Percentiles rank a stretch among this genome's conserved stretches.
Evolutionary conservation across 257 asterid genomes (phyloP).

Genomic region (Datura wrightii): DNA sequence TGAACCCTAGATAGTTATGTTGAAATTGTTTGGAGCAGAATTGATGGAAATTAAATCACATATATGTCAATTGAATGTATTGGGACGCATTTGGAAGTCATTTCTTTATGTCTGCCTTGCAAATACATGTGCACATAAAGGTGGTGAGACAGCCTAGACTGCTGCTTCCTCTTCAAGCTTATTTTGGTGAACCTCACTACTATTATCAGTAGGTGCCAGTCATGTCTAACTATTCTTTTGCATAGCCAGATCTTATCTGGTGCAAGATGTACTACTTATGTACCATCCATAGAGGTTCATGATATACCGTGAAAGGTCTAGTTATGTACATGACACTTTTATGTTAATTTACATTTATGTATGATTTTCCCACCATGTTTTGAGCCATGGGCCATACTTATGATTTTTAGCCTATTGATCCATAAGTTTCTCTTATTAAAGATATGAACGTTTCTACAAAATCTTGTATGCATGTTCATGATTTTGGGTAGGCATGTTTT

Average conservation of each 20-base stretch:
- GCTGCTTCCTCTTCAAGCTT: neutral
- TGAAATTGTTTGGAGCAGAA: neutral
- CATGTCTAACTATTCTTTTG: neutral
- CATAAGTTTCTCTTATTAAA: neutral
- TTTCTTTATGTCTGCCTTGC: neutral
- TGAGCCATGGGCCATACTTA: neutral
- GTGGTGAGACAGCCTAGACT: neutral
- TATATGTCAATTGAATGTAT: neutral
- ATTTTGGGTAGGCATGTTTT: constrained; percentile 15
- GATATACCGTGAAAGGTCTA: neutral
- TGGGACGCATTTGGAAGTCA: neutral
- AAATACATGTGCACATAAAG: neutral
- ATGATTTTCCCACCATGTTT: constrained; percentile 8
- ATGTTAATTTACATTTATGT: neutral
- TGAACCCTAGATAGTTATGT: neutral
- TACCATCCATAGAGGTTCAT: neutral
- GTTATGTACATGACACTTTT: neutral
- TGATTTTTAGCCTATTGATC: constrained; percentile 12
- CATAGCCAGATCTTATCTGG: neutral
- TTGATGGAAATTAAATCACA: neutral
- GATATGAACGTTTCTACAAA: neutral
- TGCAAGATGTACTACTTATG: neutral
- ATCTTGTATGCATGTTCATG: neutral
- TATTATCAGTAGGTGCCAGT: neutral
- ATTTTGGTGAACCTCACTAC: neutral